Conservation (phyloP, 2,329 filamentous ascomycete genomes). For the Cytospora schulzeri region DNA sequence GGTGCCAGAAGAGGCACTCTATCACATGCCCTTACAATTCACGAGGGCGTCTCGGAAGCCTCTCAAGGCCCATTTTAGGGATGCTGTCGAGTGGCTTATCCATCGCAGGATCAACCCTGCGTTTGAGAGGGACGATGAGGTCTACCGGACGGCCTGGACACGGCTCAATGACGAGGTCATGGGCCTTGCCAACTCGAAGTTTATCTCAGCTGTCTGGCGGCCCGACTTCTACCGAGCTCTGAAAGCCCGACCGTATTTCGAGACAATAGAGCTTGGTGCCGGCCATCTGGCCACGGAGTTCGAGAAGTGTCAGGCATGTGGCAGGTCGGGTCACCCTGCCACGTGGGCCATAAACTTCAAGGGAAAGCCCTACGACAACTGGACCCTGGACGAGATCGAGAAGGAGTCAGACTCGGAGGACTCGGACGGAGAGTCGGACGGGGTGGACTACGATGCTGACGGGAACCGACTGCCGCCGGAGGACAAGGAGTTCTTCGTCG, state of each 20-base stretch:
- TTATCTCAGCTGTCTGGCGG: conserved; percentile 72
- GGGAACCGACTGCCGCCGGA: conserved; percentile 39
- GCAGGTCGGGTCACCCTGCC: conserved; percentile 67
- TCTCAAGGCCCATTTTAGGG: conserved; percentile 71
- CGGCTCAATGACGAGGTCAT: conserved; percentile 73
- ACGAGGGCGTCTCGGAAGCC: conserved; percentile 67
- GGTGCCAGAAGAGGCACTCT: conserved; percentile 47
- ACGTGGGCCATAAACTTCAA: conserved; percentile 64
- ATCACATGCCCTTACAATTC: conserved; percentile 66
- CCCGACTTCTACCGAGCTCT: conserved; percentile 66
- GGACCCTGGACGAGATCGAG: conserved; percentile 67
- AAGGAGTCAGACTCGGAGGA: conserved; percentile 34
- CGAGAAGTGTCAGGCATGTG: conserved; percentile 37
- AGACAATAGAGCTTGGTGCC: conserved; percentile 33
- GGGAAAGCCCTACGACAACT: conserved; percentile 66
- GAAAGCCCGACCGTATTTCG: conserved; percentile 64
- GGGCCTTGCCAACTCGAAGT: conserved; percentile 70
- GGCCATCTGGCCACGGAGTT: conserved; percentile 11
- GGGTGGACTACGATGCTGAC: conserved; percentile 43
- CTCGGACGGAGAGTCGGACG: conserved; percentile 38
- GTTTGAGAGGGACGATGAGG: conserved; percentile 61
- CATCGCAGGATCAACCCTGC: conserved; percentile 75
- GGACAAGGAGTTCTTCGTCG: conserved; percentile 45
- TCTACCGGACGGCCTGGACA: conserved; percentile 69
- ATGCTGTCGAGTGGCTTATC: conserved; percentile 78